Percentiles rank a stretch among this genome's conserved stretches.
Conservation (phyloP, 352 stramenopile genomes). For the Phytopythium oedochilum region DNA sequence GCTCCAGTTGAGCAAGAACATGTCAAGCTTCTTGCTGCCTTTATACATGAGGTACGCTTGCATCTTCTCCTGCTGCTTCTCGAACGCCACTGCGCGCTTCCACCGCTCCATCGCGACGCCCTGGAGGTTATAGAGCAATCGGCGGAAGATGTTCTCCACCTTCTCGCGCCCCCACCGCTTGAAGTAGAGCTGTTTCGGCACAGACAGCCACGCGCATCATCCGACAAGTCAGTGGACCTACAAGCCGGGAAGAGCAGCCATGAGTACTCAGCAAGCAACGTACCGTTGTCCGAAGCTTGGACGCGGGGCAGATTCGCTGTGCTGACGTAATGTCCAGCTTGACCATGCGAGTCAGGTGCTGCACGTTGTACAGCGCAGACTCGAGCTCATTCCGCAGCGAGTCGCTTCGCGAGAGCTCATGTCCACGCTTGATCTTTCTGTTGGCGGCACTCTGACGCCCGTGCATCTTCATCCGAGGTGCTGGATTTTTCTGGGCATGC, state of each 20-base stretch:
- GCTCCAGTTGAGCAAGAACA: slow-evolving; percentile 64
- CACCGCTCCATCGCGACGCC: slow-evolving; percentile 59
- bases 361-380: slow-evolving; percentile 48
- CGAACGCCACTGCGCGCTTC: slow-evolving; percentile 35
- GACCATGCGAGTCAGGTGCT: slow-evolving; percentile 62
- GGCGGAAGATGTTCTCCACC: slow-evolving; percentile 68
- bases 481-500: not conserved
- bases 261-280: not conserved
- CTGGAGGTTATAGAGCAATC: slow-evolving; percentile 63
- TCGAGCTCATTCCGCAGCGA: slow-evolving; percentile 51
- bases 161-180: slow-evolving; percentile 79
- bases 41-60: slow-evolving; percentile 76
- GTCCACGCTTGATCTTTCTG: not conserved
- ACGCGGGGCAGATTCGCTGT: slow-evolving; percentile 63
- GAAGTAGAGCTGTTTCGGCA: slow-evolving; percentile 48
- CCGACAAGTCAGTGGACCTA: not conserved
- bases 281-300: slow-evolving; percentile 53
- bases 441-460: not conserved
- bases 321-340: slow-evolving; percentile 69
- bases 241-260: not conserved
- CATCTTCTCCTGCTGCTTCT: slow-evolving; percentile 74
- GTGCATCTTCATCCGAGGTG: not conserved
- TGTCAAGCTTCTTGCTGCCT: slow-evolving; percentile 69
- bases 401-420: slow-evolving; percentile 5
- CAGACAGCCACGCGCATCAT: too few relatives aligned